Percentiles rank a stretch among this genome's conserved stretches.
phyloP scores from a whole-genome alignment of 441 rosid genomes.

The Codiaeum variegatum region DNA sequence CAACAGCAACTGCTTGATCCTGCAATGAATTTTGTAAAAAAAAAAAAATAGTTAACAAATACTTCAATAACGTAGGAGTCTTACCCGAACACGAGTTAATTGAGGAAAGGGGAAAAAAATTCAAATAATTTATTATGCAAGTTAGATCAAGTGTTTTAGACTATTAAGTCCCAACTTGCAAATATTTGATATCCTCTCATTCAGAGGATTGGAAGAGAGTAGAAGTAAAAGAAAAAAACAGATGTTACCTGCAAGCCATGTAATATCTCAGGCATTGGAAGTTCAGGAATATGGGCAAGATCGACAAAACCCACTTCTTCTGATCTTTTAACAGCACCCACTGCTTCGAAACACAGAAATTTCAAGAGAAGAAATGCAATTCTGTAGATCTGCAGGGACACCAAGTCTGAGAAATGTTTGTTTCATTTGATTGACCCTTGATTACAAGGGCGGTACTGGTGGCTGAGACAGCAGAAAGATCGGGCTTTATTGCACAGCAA shows the following conservation, averaged over 20 bases:
- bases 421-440: constrained; percentile 50
- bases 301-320: constrained; percentile 88
- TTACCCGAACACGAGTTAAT: background rate
- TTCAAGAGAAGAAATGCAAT: constrained; percentile 68
- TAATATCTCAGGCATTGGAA: constrained; percentile 94
- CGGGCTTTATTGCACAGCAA: constrained; percentile 48
- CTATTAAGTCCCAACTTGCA: background rate
- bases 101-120: background rate
- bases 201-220: background rate
- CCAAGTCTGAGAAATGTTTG: constrained; percentile 59
- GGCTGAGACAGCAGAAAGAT: constrained; percentile 36
- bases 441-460: constrained; percentile 41
- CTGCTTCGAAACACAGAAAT: constrained; percentile 80
- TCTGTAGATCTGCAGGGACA: constrained; percentile 81
- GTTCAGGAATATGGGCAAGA: constrained; percentile 89
- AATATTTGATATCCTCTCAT: background rate
- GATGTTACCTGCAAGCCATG: constrained; percentile 81
- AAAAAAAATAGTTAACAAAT: background rate
- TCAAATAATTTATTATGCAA: background rate
- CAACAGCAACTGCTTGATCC: constrained; percentile 74
- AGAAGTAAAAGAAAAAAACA: background rate
- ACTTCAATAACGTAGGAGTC: background rate
- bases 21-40: constrained; percentile 28
- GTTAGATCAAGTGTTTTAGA: background rate
- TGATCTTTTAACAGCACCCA: constrained; percentile 79